Conservation (phyloP, 139 green algal genomes). For the Micromonas commoda region DNA sequence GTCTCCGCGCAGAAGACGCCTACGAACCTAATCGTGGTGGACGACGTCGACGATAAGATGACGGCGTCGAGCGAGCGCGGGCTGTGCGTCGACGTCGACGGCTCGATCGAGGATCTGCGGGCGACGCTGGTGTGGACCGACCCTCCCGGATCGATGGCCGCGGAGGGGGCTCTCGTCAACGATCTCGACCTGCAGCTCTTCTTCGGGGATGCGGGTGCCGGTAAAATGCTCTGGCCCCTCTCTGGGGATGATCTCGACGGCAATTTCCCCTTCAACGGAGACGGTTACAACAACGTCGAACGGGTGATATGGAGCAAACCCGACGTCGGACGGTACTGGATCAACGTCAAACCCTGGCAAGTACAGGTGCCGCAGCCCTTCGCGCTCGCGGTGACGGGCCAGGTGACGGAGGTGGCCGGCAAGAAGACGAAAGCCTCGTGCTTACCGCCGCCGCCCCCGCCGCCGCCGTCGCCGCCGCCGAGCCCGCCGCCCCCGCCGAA, state of each 20-base stretch:
- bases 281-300: conserved; percentile 6
- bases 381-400: neutral
- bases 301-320: neutral
- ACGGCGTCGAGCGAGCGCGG: neutral
- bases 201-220: neutral
- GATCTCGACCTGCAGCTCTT: conserved; percentile 66
- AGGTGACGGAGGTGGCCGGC: neutral
- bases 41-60: conserved; percentile 12
- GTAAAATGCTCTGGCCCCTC: neutral
- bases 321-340: neutral
- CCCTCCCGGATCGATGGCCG: conserved; percentile 27
- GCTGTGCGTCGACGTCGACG: conserved; percentile 21
- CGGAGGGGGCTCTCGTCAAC: conserved; percentile 63
- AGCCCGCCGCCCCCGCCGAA: too few species aligned
- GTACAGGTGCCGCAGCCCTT: neutral
- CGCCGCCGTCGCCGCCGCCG: too few species aligned
- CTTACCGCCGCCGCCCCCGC: too few species aligned
- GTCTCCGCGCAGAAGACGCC: neutral
- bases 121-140: conserved; percentile 74
- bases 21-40: neutral
- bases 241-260: neutral
- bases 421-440: neutral
- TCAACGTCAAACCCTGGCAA: neutral
- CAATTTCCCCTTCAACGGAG: neutral
- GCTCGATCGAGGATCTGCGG: neutral